Conservation (phyloP, 768 basidiomycete species). For the Fistulinella prunicolor region DNA sequence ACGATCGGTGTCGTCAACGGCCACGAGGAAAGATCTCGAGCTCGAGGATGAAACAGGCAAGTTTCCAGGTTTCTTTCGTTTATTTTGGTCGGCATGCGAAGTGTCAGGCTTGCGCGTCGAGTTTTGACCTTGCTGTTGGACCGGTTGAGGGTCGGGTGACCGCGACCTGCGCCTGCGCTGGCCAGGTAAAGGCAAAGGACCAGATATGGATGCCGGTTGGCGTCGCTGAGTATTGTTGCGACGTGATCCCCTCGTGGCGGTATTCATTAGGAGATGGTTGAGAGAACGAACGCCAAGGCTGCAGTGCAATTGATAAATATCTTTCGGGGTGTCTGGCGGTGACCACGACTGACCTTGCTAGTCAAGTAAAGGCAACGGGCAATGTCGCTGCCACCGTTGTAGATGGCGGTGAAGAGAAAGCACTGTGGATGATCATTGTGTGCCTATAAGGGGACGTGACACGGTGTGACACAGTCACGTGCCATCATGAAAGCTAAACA, state of each 20-base stretch:
- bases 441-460: conserved; percentile 14
- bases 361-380: no score
- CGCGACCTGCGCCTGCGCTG: conserved; percentile 34
- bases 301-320: neutral
- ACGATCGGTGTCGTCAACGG: conserved; percentile 28
- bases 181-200: conserved; percentile 12
- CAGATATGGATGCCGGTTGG: conserved; percentile 13
- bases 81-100: conserved; percentile 23
- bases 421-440: neutral
- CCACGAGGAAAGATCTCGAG: conserved; percentile 27
- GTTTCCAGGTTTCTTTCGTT: conserved; percentile 30
- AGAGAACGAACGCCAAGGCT: neutral
- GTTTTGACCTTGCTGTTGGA: conserved; percentile 17
- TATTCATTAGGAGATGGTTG: conserved; percentile 18
- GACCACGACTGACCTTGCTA: no score
- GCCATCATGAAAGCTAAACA: no score
- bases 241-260: conserved; percentile 24
- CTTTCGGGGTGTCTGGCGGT: neutral
- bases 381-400: conserved; percentile 3
- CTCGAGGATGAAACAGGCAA: conserved; percentile 10
- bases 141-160: conserved; percentile 31
- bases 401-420: conserved; percentile 7
- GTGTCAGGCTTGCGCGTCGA: conserved; percentile 19
- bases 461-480: conserved; percentile 14
- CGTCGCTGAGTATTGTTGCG: conserved; percentile 28